A percentile compares a stretch with the other conserved stretches of the same genome.
Conservation (phyloP, 192 early-diverging fungal species). For the Coemansia aciculifera region DNA sequence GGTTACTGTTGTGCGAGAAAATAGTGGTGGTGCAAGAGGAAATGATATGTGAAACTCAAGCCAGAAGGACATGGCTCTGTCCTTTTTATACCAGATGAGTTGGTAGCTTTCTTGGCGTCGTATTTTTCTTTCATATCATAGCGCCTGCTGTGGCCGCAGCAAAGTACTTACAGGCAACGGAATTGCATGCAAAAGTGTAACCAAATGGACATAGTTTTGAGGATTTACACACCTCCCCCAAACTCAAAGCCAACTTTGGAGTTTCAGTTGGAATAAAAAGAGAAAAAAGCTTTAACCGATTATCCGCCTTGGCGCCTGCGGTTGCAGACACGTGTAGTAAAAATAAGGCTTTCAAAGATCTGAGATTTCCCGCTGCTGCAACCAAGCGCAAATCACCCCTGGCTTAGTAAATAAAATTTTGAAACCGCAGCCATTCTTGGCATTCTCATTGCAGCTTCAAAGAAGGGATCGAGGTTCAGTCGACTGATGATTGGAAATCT, state of each 20-base stretch:
- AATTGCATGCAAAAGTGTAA: background rate
- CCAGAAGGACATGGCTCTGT: background rate
- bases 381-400: background rate
- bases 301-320: background rate
- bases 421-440: background rate
- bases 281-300: background rate
- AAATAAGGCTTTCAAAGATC: background rate
- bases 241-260: background rate
- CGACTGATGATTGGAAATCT: background rate
- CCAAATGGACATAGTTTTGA: background rate
- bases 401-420: background rate
- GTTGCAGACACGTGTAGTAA: background rate
- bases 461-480: background rate
- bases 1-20: background rate
- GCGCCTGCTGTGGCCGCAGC: background rate
- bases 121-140: background rate
- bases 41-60: background rate
- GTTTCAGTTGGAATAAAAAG: background rate
- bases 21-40: background rate
- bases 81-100: background rate
- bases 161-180: background rate
- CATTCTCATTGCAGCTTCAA: background rate
- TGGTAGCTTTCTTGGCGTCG: background rate
- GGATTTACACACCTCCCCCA: background rate
- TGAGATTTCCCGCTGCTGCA: background rate